Base-by-base conservation (phyloP, 768 basidiomycete genomes). In the Macrolepiota fuliginosa region DNA sequence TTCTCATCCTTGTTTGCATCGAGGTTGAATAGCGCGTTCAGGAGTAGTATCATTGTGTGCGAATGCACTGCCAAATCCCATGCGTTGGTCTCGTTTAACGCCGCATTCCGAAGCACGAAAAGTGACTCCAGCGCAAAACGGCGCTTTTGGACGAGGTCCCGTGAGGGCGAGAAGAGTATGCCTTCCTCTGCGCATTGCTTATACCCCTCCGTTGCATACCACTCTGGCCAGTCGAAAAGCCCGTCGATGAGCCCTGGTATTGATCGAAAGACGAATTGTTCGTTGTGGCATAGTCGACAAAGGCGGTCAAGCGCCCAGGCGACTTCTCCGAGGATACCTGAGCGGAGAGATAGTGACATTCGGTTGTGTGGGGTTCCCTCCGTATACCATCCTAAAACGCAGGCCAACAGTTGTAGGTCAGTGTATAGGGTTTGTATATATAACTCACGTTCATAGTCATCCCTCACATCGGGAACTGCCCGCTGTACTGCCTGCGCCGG, bases 241-340 rank as follows among this genome's bases (percentile, higher is more conserved):
- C 88, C 89, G 66, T 94, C 90, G 25, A 91, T 84, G 45, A 96
- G 78, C 9, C 93, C 93, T 0, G 92, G 89, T 54, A 92, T 86
- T 36, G 79, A 77, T 40, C 79, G 81, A 61, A 98, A 81, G 59
- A 84, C 70, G 73, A 96, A 92, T 55, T 86, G 78, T 54, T 95
- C 93, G 66, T 91, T 90, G 66, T 83, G 82, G 66, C 87, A 89
- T n/a, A 92, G 79, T 19, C 91, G 84, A 63, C 90, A 87, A 10
- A 98, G 82, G 52, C 91, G 87, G 66, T 94, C 90, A 40, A 99
- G 83, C 19, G 95, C 92, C 91, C 94, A 98, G 59, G 86, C 86
- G 59, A 95, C 81, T 69, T 98, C 96, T 7, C 83, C 74, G 56
- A 87, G 81, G 51, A 98, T 89, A 4, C 87, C 90, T 13, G 93